Conservation (phyloP, 2,329 filamentous ascomycete species). For the Fusarium decemcellulare region DNA sequence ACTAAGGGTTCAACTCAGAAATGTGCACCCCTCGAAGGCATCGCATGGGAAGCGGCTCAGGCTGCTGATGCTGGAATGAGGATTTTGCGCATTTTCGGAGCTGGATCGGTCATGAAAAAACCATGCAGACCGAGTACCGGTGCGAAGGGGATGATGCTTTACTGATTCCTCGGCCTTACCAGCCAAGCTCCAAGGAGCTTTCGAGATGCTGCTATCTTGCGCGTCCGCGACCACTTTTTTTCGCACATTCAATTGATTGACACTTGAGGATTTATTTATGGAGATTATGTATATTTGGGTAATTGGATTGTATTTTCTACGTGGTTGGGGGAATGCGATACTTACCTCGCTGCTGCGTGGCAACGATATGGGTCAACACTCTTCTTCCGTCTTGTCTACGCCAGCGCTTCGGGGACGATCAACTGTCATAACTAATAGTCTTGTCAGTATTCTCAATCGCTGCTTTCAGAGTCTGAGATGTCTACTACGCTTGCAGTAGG, state of each 20-base stretch:
- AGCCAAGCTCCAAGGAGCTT: constrained; percentile 3
- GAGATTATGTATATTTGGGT: too few species aligned
- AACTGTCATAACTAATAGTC: too few species aligned
- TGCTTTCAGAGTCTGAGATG: too few species aligned
- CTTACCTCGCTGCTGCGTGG: too few species aligned
- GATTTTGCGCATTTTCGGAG: neutral
- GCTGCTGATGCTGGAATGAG: neutral
- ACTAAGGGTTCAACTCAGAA: neutral
- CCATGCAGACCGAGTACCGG: constrained; percentile 6
- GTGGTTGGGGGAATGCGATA: too few species aligned
- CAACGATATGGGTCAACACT: too few species aligned
- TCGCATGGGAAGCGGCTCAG: neutral
- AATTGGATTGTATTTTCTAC: too few species aligned
- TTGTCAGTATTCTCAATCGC: too few species aligned
- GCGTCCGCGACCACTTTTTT: neutral
- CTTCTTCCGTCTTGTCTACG: too few species aligned
- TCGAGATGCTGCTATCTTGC: neutral
- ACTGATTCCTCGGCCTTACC: neutral
- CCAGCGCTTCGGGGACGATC: too few species aligned
- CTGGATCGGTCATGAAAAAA: neutral
- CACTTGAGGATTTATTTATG: neutral
- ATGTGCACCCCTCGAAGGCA: neutral
- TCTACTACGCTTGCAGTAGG: too few species aligned
- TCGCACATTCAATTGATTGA: neutral
- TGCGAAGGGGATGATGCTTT: neutral